Evolutionary conservation across 768 basidiomycete genomes (phyloP), one percentile per base, ranked within the genome.

Genomic region (Agaricus blazei): DNA sequence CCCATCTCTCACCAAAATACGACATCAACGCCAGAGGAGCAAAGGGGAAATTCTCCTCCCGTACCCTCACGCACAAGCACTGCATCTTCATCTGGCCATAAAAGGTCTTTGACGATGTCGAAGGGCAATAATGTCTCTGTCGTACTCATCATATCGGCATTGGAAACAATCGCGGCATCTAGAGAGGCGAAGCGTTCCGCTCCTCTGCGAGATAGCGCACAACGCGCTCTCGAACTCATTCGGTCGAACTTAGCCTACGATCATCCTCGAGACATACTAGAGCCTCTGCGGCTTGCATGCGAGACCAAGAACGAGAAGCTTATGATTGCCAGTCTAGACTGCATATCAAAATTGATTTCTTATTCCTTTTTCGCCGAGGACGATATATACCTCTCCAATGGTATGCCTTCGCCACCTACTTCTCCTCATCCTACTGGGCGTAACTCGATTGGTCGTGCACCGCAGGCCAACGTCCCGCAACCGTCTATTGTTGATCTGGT

Each of bases 261-360:
- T 65, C 75, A 70, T 49, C 92, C 93, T 38, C 79, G 91, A 56
- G 89, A 94, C 65, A 90, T 98, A 50, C 93, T 99, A 64, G 93
- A 97, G 64, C 95, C 97, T n/a, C 78, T 99, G 52, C 84, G 92
- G 48, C 76, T 98, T 51, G 97, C 97, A 8, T 98, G 97, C 72
- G 96, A 98, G 75, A 98, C 95, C 3, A 82, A 86, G 50, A 90
- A 80, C 59, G 94, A 98, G 67, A 93, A 93, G 62, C 81, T 98
- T 34, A 91, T 94, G 87, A 92, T 97, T 66, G 91, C 94, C 15
- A 96, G 95, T 63, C 75, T 99, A 68, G 97, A 99, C 70, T 95
- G 97, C 65, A 93, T 98, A 58, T 92, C 93, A 53, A 99, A 99
- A 71, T 83, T 99, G 61, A 91, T 98, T 59, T 95, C 94, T 6